These are phyloP conservation scores for Heteromeles arbutifolia DNA, from an alignment of 306 rosid species.

Conservation along the genomic window DNA sequence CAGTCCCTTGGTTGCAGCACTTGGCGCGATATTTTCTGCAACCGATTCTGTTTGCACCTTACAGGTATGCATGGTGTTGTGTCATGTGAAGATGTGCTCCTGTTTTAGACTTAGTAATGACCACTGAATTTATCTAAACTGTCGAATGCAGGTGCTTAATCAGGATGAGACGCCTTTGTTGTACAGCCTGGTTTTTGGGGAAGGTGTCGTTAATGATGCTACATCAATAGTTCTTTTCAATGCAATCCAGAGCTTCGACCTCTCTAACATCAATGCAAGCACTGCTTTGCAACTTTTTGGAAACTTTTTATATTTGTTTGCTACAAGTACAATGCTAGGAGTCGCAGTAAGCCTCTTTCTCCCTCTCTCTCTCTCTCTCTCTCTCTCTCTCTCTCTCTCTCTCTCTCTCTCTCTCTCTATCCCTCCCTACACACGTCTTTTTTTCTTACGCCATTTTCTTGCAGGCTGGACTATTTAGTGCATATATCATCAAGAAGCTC, in stretches of 20 bases:
- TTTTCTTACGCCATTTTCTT: not conserved
- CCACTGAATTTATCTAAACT: not conserved
- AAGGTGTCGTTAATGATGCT: slow-evolving; percentile 96
- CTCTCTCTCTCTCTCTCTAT: too few relatives aligned
- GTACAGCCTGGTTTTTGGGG: slow-evolving; percentile 91
- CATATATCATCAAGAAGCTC: slow-evolving; percentile 67
- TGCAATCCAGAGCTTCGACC: slow-evolving; percentile 92
- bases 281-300: slow-evolving; percentile 58
- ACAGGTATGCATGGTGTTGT: slow-evolving; percentile 45
- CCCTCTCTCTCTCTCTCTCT: not conserved
- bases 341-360: slow-evolving; percentile 47
- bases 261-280: slow-evolving; percentile 62
- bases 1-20: slow-evolving; percentile 51
- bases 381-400: not conserved
- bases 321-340: slow-evolving; percentile 73
- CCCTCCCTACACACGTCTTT: not conserved
- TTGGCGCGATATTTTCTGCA: slow-evolving; percentile 93
- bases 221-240: slow-evolving; percentile 91
- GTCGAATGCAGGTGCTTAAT: slow-evolving; percentile 68
- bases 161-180: slow-evolving; percentile 79
- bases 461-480: slow-evolving; percentile 87
- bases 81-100: not conserved
- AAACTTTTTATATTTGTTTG: slow-evolving; percentile 57
- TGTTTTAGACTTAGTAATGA: not conserved
- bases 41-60: slow-evolving; percentile 95